Conservation (phyloP, 139 green algal species). For the Edaphochlamys debaryana region DNA sequence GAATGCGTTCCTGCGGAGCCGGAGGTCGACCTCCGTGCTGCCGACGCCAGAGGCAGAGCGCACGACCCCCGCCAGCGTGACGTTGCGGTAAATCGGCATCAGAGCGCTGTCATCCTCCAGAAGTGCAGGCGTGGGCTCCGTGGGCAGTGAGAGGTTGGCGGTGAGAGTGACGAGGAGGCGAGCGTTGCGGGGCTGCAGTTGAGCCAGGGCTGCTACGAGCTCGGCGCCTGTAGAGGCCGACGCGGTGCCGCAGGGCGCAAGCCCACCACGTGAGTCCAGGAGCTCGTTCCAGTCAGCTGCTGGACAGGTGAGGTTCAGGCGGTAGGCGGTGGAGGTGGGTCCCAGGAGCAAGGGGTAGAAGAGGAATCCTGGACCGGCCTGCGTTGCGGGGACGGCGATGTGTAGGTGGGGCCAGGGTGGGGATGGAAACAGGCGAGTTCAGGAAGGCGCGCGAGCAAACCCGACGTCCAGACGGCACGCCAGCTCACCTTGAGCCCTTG, state of each 20-base stretch:
- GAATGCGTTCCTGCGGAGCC: not conserved
- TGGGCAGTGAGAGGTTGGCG: not conserved
- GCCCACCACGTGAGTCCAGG: not conserved
- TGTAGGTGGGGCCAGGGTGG: too few species aligned
- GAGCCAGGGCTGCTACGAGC: not conserved
- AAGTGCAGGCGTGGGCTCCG: not conserved
- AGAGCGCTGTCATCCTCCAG: not conserved
- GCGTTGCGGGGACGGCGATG: too few species aligned
- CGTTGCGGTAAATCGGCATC: not conserved
- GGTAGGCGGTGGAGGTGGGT: too few species aligned
- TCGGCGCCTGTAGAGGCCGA: not conserved
- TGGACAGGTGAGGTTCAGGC: too few species aligned
- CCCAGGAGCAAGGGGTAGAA: too few species aligned
- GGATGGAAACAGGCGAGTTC: too few species aligned
- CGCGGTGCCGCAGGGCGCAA: not conserved
- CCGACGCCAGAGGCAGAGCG: not conserved
- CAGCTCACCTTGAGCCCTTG: too few species aligned
- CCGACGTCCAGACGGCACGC: too few species aligned
- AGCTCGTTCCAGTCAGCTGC: too few species aligned
- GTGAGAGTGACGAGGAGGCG: not conserved
- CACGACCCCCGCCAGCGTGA: not conserved
- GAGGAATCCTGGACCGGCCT: too few species aligned
- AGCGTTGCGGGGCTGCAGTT: not conserved
- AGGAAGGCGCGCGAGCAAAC: too few species aligned
- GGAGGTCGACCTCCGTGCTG: not conserved